Conservation (phyloP, 257 asterid genomes). For the Paraleonurus japonicus region DNA sequence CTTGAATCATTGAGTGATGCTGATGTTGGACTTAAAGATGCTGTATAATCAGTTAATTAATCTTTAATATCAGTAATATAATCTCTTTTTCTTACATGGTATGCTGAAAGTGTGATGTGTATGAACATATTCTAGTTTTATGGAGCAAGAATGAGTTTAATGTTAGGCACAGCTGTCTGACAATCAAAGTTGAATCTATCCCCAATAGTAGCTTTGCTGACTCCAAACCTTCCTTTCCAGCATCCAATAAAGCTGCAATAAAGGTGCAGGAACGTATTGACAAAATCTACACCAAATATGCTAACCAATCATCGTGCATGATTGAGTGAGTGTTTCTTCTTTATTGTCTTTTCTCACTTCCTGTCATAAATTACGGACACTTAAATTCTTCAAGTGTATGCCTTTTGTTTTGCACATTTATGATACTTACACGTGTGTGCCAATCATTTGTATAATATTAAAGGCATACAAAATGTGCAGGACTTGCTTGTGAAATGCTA, state of each 20-base stretch:
- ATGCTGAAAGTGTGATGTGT: not conserved
- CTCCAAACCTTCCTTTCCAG: constrained; percentile 32
- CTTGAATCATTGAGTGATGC: not conserved
- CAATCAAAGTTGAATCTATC: constrained; percentile 5
- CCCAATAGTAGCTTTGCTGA: not conserved
- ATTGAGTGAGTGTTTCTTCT: constrained; percentile 66
- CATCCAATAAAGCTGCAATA: constrained; percentile 65
- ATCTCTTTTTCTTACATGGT: not conserved
- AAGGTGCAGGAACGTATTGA: constrained; percentile 68
- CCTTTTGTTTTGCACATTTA: not conserved
- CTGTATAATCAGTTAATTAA: not conserved
- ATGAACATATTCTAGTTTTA: not conserved
- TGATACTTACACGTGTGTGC: not conserved
- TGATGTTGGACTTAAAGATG: not conserved
- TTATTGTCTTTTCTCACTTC: not conserved
- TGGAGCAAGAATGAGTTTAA: not conserved
- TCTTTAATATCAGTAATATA: not conserved
- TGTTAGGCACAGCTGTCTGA: not conserved
- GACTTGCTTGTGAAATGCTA: not conserved
- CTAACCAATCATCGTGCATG: constrained; percentile 42
- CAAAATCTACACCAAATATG: constrained; percentile 58
- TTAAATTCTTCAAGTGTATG: not conserved
- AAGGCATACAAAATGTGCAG: not conserved
- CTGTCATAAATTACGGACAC: not conserved
- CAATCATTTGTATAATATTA: not conserved